Evolutionary conservation across 2,329 filamentous ascomycete species (phyloP), one percentile per base, ranked within the genome.

Genomic region (Diaporthe longicolla): DNA sequence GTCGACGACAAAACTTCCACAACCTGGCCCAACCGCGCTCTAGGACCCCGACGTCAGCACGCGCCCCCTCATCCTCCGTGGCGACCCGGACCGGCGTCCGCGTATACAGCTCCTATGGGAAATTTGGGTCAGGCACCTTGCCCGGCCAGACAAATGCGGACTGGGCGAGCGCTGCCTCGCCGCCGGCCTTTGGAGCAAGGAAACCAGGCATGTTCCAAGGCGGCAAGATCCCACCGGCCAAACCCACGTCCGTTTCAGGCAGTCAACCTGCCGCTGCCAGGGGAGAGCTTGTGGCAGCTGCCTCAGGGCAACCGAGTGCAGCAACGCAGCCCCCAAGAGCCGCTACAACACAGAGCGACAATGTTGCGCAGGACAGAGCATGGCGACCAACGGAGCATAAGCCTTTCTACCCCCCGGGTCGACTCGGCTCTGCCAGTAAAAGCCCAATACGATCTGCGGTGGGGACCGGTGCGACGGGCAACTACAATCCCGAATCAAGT

Each of bases 1-100:
- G 84, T 78, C 82, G 81, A 74, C 80, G 80, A 71, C 81, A 82
- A 73, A 48, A 74, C 61, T 68, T 59, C 45, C 63, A 74, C 37
- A 58, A 69, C 69, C 45, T 71, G 61, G 45, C 72, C 48, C 72
- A 69, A 70, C 35, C 55, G 21, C 61, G 69, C 63, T 35, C 72
- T 55, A 45, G 26, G 32, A 19, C 68, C 52, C 61, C 55, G 55
- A 52, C 55, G 43, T 24, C 32, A 37, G 35, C 15, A 15, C 37
- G 43, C 29, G 37, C 24, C 29, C n/a, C 26, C 6, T n/a, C 58
- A 5, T 26, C 66, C 24, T 9, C 50, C 6, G 68, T 13, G 37
- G 45, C 17, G 19, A 43, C 45, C 37, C 63, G 48, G 43, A 13
- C 26, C 24, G 68, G 61, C 45, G 54, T 40, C 58, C 68, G 72